Conservation (phyloP, 2,329 filamentous ascomycete species). For the Talaromyces sp. region DNA sequence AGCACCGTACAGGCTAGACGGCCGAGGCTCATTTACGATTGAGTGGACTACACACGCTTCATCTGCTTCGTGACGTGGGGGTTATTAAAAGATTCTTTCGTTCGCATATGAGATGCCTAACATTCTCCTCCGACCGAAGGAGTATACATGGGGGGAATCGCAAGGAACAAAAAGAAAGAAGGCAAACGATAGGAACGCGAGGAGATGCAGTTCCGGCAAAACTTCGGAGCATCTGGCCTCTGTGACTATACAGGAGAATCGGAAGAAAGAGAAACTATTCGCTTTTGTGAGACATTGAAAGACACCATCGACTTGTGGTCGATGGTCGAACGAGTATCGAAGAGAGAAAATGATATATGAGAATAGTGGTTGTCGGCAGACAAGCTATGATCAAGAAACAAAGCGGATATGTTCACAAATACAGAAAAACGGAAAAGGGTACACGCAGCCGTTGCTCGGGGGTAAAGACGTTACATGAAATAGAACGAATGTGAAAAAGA, state of each 20-base stretch:
- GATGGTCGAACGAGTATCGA: not conserved
- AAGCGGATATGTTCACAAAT: conserved; percentile 11
- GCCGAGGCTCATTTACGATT: not conserved
- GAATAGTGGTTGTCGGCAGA: conserved; percentile 3
- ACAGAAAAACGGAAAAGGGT: not conserved
- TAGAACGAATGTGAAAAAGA: conserved; percentile 12
- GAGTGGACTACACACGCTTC: not conserved
- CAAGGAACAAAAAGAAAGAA: not conserved
- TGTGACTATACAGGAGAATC: not conserved
- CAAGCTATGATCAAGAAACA: conserved; percentile 7
- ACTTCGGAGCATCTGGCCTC: not conserved
- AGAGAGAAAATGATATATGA: not conserved
- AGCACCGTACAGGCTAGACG: not conserved
- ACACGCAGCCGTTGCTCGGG: conserved; percentile 19
- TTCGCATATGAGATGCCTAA: not conserved
- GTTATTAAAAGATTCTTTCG: not conserved
- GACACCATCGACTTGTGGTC: not conserved
- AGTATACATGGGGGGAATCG: not conserved
- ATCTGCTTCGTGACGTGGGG: not conserved
- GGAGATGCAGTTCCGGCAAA: not conserved
- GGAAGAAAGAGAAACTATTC: not conserved
- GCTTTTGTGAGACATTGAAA: not conserved
- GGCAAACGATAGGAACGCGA: not conserved
- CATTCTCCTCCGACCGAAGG: not conserved
- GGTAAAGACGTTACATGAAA: conserved; percentile 16